phyloP scores from a whole-genome alignment of 1,139 yeast genomes.

The Candida sp. region DNA sequence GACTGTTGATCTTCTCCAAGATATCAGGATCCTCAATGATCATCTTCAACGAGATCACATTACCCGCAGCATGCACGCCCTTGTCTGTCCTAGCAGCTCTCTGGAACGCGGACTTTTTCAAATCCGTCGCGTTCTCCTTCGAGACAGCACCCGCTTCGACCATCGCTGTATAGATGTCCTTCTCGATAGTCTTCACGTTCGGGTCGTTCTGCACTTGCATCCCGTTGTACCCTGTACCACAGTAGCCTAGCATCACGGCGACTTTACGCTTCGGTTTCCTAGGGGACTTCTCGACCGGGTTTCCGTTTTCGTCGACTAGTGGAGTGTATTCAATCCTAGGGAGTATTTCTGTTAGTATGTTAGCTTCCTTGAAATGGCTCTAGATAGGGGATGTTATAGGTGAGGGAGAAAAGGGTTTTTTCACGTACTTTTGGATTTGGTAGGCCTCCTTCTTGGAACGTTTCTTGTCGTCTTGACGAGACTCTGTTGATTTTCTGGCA shows the following conservation, averaged over 20 bases:
- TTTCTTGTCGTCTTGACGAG: constrained; percentile 5
- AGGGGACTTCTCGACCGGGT: constrained; percentile 60
- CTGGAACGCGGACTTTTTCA: constrained; percentile 90
- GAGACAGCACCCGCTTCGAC: constrained; percentile 91
- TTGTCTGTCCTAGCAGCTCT: constrained; percentile 98
- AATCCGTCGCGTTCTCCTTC: constrained; percentile 85
- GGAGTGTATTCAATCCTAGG: constrained; percentile 34
- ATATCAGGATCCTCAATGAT: constrained; percentile 89
- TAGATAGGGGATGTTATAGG: not conserved
- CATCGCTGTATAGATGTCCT: constrained; percentile 85
- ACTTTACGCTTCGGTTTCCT: constrained; percentile 85
- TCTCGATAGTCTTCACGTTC: constrained; percentile 90
- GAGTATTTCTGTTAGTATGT: not conserved
- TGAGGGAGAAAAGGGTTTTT: constrained; percentile 26
- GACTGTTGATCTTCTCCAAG: constrained; percentile 69
- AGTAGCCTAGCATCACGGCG: constrained; percentile 93
- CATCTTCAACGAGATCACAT: constrained; percentile 85
- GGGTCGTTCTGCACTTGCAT: constrained; percentile 89
- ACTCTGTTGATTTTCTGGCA: constrained; percentile 1
- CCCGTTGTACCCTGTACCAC: constrained; percentile 98
- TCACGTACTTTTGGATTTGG: constrained; percentile 33
- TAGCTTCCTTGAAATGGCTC: not conserved
- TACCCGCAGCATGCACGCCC: constrained; percentile 99
- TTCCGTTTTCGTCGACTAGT: constrained; percentile 62
- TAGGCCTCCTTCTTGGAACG: constrained; percentile 3